Evolutionary conservation across 2,329 filamentous ascomycete species (phyloP).

Genomic region (Alternaria triticina): DNA sequence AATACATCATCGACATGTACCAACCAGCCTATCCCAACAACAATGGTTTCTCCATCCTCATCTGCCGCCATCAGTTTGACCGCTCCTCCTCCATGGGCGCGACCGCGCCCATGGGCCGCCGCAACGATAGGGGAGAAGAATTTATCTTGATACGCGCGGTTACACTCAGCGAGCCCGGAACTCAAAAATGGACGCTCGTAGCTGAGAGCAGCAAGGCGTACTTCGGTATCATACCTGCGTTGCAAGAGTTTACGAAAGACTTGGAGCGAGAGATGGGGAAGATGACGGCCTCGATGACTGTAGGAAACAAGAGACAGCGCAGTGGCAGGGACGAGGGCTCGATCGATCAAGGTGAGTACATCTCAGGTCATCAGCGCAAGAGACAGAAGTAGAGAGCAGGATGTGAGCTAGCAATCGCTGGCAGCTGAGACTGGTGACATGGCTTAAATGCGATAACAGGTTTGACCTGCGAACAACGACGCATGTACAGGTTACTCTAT

Average conservation of each 20-base stretch:
- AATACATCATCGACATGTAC: neutral
- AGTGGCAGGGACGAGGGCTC: neutral
- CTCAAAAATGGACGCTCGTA: conserved; percentile 1
- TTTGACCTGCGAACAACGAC: neutral
- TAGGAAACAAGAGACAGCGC: neutral
- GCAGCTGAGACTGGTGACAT: neutral
- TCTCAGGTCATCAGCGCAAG: neutral
- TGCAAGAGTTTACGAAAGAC: conserved; percentile 8
- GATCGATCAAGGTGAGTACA: neutral
- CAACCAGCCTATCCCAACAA: neutral
- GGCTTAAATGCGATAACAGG: neutral
- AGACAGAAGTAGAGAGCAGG: neutral
- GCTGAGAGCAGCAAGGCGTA: neutral
- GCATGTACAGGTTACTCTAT: neutral
- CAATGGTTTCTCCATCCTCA: conserved; percentile 5
- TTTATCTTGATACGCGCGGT: neutral
- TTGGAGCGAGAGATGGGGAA: conserved; percentile 6
- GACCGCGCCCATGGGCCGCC: neutral
- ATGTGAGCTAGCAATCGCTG: rapidly evolving
- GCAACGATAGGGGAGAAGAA: neutral
- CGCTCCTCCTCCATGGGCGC: neutral
- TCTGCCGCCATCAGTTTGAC: neutral
- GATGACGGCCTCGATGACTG: neutral
- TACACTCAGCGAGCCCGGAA: neutral
- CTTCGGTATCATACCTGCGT: neutral